These are phyloP conservation scores for Rhodocollybia butyracea DNA, from an alignment of 768 basidiomycete species.

Conservation along the genomic window DNA sequence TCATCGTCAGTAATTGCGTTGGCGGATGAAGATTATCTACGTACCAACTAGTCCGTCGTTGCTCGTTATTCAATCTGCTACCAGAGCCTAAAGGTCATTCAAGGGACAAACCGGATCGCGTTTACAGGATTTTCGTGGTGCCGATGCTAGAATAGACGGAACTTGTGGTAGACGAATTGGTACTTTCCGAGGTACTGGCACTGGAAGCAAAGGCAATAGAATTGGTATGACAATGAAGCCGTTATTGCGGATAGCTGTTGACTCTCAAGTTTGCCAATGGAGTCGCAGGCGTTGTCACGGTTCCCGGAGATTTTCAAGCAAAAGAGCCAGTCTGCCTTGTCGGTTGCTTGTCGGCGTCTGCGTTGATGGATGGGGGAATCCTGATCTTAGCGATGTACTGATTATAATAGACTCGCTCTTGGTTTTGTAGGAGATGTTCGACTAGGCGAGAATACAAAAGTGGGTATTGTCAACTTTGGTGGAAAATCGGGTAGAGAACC, in stretches of 20 bases:
- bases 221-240: too few species aligned
- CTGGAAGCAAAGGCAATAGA: too few species aligned
- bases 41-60: constrained; percentile 10
- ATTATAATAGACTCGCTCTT: background rate
- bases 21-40: constrained; percentile 1
- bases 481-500: background rate
- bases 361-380: background rate
- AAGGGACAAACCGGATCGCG: constrained; percentile 2
- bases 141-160: background rate
- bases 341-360: background rate
- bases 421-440: background rate
- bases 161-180: background rate
- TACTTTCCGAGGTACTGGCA: too few species aligned
- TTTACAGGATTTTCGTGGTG: constrained; percentile 1
- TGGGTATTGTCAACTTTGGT: background rate
- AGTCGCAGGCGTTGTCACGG: too few species aligned
- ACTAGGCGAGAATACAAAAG: too few species aligned
- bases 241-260: too few species aligned
- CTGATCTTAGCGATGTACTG: too few species aligned
- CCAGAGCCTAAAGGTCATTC: background rate
- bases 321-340: background rate
- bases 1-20: background rate
- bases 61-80: constrained; percentile 3
- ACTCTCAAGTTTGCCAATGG: too few species aligned
- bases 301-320: background rate